Evolutionary conservation across 768 basidiomycete species (phyloP).

Genomic region (Rhodotorula taiwanensis): DNA sequence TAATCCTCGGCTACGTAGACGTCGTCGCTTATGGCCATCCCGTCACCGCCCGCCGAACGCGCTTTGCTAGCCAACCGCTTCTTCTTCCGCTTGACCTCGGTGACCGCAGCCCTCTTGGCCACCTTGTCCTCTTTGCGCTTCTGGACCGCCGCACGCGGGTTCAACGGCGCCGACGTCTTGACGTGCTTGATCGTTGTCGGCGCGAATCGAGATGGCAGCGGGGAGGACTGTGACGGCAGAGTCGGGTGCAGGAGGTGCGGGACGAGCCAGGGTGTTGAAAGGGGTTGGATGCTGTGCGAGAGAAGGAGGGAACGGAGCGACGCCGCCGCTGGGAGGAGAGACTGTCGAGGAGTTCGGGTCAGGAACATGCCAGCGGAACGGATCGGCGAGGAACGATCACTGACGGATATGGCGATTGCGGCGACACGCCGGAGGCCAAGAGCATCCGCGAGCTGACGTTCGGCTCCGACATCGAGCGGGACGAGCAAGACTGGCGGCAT

Average conservation of each 20-base stretch:
- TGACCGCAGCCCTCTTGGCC: neutral
- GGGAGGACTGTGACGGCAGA: constrained; percentile 29
- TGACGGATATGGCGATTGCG: constrained; percentile 61
- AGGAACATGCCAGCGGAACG: neutral
- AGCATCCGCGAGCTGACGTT: constrained; percentile 55
- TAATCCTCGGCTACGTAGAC: constrained; percentile 24
- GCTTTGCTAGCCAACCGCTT: neutral
- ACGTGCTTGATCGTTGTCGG: constrained; percentile 77
- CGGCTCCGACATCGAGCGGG: constrained; percentile 62
- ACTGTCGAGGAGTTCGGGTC: constrained; percentile 45
- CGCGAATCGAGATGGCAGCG: constrained; percentile 45
- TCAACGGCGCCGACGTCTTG: constrained; percentile 67
- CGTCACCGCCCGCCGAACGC: neutral
- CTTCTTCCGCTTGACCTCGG: neutral
- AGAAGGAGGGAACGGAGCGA: constrained; percentile 46
- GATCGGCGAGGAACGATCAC: neutral
- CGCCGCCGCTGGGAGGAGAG: constrained; percentile 47
- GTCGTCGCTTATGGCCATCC: neutral
- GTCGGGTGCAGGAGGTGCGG: constrained; percentile 26
- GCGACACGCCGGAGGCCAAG: constrained; percentile 64
- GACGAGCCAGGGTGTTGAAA: constrained; percentile 63
- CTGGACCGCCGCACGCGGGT: constrained; percentile 64
- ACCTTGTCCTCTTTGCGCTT: neutral
- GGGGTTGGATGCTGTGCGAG: constrained; percentile 34
- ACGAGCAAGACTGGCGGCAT: constrained; percentile 52